Base-by-base conservation (phyloP, 2,329 filamentous ascomycete species). In the Berkeleyomyces basicola region DNA sequence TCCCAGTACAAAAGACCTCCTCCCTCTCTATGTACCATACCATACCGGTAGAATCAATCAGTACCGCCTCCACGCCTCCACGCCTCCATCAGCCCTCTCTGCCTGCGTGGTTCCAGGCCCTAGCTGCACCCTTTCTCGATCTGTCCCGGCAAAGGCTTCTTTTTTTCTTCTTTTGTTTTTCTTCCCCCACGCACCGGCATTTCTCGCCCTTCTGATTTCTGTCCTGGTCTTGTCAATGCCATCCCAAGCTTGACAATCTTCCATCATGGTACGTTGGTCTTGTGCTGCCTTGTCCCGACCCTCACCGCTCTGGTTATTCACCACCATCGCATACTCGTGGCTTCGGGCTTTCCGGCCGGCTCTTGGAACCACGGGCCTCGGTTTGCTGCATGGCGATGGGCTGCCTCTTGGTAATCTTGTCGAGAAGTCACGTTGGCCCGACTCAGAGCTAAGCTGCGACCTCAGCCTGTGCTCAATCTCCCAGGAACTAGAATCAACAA, bases 131-230 rank as follows among this genome's bases (percentile, higher is more conserved):
- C 37, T 55, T 37, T 55, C 33, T 59, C 40, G 42, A 59, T 47
- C 60, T 23, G 7, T 36, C 57, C 33, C 72, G 69, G 70, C 71
- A 70, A 70, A 70, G 70, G 71, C 69, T 69, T 71, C 70, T 74
- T 71, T 67, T 69, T 63, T 67, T 63, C 63, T 66, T 69, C 67
- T 65, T 67, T 72, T 70, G 69, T 23, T 37, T 49, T 59, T 42
- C 33, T 46, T 58, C 37, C 11, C 53, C 62, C 14, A 49, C 16
- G 10, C 23, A 36, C 43, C 33, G 16, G 14, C 16, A 37, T 43
- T 37, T 55, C 47, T 44, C 37, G 47, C 16, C 44, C 23, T 46
- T 53, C 31, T 59, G n/a, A 37, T 63, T 51, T 31, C 10, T 23
- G 6, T n/a, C 23, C 33, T 44, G 4, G 16, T 36, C 36, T 31